These are phyloP conservation scores for Drosera capensis DNA, from an alignment of 148 eudicot genomes.

Conservation along the genomic window DNA sequence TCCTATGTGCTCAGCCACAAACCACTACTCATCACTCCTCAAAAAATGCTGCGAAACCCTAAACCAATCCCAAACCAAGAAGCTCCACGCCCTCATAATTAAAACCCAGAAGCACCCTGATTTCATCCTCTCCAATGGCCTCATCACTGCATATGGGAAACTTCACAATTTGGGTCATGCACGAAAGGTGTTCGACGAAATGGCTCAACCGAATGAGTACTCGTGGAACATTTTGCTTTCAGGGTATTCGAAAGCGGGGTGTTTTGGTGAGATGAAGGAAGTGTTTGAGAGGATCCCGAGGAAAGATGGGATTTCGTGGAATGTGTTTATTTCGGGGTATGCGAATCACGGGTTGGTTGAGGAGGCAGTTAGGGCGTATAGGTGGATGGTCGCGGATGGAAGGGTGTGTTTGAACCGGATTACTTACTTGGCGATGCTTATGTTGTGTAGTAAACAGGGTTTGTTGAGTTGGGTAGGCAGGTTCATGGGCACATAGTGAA, in stretches of 20 bases:
- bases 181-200: slow-evolving; percentile 70
- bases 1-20: slow-evolving; percentile 34
- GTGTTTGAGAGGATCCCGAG: slow-evolving; percentile 38
- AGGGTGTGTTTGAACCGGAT: slow-evolving; percentile 38
- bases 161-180: slow-evolving; percentile 32
- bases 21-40: slow-evolving; percentile 45
- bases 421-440: slow-evolving; percentile 60
- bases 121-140: slow-evolving; percentile 43
- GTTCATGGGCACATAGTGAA: slow-evolving; percentile 63
- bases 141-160: slow-evolving; percentile 24
- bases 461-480: slow-evolving; percentile 45
- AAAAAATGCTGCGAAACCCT: slow-evolving; percentile 53
- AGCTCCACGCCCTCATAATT: slow-evolving; percentile 43
- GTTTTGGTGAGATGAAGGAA: slow-evolving; percentile 33
- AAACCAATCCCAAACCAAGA: slow-evolving; percentile 33
- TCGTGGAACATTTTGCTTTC: slow-evolving; percentile 79
- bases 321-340: slow-evolving; percentile 67
- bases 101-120: slow-evolving; percentile 34
- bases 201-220: slow-evolving; percentile 45
- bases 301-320: slow-evolving; percentile 83
- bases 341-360: slow-evolving; percentile 22
- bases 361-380: slow-evolving; percentile 45
- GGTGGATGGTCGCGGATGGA: slow-evolving; percentile 42
- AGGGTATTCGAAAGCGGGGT: slow-evolving; percentile 44
- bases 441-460: slow-evolving; percentile 25